Evolutionary conservation across 352 stramenopile species (phyloP).

Genomic region (Phytophthora cactorum): DNA sequence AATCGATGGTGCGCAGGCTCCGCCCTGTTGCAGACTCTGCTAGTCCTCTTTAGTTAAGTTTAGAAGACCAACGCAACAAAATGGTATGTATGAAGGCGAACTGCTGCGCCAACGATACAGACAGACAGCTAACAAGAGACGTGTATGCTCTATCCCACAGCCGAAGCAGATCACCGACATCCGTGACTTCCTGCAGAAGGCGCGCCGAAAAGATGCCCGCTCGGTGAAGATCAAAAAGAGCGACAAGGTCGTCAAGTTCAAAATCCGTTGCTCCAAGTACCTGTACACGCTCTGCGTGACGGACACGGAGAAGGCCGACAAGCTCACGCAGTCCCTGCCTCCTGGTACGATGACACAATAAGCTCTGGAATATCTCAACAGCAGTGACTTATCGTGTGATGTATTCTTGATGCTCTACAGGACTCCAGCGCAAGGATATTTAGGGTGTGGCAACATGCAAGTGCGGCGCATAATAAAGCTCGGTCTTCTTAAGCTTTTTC

Average conservation of each 20-base stretch:
- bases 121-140: slow-evolving; percentile 11
- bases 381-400: slow-evolving; percentile 10
- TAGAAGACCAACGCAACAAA: slow-evolving; percentile 89
- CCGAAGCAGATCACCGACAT: slow-evolving; percentile 99
- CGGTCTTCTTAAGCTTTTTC: slow-evolving; percentile 77
- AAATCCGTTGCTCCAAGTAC: slow-evolving; percentile 99
- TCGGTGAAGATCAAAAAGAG: slow-evolving; percentile 99
- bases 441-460: slow-evolving; percentile 62
- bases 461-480: slow-evolving; percentile 77
- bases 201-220: slow-evolving; percentile 96
- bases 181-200: slow-evolving; percentile 99
- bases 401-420: slow-evolving; percentile 33
- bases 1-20: slow-evolving; percentile 15
- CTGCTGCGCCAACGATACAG: not conserved
- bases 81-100: slow-evolving; percentile 52
- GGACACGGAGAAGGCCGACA: slow-evolving; percentile 99
- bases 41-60: slow-evolving; percentile 80
- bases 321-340: slow-evolving; percentile 99
- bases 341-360: slow-evolving; percentile 73
- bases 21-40: slow-evolving; percentile 35
- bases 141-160: slow-evolving; percentile 46
- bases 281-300: slow-evolving; percentile 99
- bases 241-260: slow-evolving; percentile 98
- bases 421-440: slow-evolving; percentile 93
- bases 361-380: not conserved